phyloP scores from a whole-genome alignment of 257 asterid genomes.

The Nicotiana sylvestris region DNA sequence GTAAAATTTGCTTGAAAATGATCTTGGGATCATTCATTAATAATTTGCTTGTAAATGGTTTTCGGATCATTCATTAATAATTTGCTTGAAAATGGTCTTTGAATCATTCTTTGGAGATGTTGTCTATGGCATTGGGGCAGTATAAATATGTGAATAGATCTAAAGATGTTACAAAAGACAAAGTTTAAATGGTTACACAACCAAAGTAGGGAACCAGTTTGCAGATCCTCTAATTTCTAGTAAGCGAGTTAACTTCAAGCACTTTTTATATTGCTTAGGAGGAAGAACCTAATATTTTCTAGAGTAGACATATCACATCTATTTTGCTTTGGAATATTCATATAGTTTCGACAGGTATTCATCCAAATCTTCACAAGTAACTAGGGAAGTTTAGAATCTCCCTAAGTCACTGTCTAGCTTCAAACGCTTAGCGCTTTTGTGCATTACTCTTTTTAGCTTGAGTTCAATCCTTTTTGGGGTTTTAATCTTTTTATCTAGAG shows the following conservation, averaged over 20 bases:
- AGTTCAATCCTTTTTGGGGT: neutral
- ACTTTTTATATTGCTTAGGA: too few relatives aligned
- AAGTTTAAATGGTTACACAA: neutral
- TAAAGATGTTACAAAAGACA: too few relatives aligned
- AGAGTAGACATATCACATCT: too few relatives aligned
- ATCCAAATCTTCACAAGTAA: neutral
- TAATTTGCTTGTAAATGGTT: neutral
- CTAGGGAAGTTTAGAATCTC: neutral
- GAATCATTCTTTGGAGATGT: neutral
- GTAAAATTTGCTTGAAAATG: neutral
- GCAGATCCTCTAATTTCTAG: neutral
- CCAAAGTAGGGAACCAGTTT: neutral
- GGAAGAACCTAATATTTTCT: too few relatives aligned
- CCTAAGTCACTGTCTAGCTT: neutral
- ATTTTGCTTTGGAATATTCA: too few relatives aligned
- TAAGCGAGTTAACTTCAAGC: too few relatives aligned
- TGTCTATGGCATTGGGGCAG: too few relatives aligned
- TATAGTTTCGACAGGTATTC: too few relatives aligned
- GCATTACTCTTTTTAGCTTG: neutral
- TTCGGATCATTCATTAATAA: neutral
- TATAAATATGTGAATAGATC: too few relatives aligned
- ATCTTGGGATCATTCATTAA: neutral
- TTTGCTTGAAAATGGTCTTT: neutral
- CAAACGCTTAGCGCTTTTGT: neutral
- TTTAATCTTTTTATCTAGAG: neutral